phyloP scores from a whole-genome alignment of 2,329 filamentous ascomycete genomes.

The Fusarium sp. region DNA sequence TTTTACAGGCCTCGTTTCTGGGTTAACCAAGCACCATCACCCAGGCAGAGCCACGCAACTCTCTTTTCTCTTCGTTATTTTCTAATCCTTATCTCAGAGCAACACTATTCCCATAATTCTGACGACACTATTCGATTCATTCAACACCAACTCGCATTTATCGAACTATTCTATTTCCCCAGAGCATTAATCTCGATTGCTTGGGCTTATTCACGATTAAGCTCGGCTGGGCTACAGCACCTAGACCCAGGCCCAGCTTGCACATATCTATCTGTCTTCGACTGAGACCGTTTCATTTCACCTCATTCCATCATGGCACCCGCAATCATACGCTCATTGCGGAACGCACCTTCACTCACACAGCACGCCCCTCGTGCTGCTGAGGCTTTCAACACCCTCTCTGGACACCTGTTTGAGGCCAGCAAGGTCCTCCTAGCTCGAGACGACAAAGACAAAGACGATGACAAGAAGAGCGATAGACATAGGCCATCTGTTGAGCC shows the following conservation, averaged over 20 bases:
- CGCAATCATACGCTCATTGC: constrained; percentile 52
- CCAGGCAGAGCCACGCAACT: constrained; percentile 30
- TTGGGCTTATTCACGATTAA: constrained; percentile 25
- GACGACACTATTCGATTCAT: constrained; percentile 7
- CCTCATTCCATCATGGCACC: constrained; percentile 57
- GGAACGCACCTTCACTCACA: constrained; percentile 48
- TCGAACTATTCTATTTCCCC: background rate
- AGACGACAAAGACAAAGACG: constrained; percentile 51
- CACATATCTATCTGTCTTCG: constrained; percentile 6
- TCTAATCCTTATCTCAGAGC: constrained; percentile 7
- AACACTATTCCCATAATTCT: constrained; percentile 1
- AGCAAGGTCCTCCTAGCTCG: constrained; percentile 59
- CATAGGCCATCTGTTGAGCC: constrained; percentile 56
- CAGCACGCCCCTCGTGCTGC: constrained; percentile 31
- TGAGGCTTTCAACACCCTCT: constrained; percentile 49
- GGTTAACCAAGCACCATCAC: constrained; percentile 46
- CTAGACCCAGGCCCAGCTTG: constrained; percentile 46
- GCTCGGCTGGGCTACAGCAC: constrained; percentile 50
- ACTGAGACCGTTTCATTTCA: constrained; percentile 43
- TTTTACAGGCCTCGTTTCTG: constrained; percentile 49
- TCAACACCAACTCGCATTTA: background rate
- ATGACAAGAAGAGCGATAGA: constrained; percentile 42
- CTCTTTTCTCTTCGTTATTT: constrained; percentile 12
- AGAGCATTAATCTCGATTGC: constrained; percentile 3
- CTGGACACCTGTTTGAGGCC: constrained; percentile 59